A percentile compares a stretch with the other conserved stretches of the same genome.
phyloP scores from a whole-genome alignment of 1,284 basidiomycete species.

The Polyporus tsugae region DNA sequence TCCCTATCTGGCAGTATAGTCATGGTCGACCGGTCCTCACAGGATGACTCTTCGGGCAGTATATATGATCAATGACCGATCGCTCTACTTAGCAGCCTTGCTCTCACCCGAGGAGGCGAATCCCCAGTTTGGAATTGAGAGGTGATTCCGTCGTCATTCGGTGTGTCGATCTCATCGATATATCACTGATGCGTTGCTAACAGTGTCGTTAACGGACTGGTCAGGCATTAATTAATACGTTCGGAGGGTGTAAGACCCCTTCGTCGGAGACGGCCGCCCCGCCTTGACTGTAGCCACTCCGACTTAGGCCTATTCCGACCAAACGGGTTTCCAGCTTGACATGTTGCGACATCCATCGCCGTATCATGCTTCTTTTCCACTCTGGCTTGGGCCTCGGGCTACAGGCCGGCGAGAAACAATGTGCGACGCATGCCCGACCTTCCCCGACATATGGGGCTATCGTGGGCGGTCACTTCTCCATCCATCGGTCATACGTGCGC shows the following conservation, averaged over 20 bases:
- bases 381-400: background rate
- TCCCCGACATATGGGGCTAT: slow-evolving; percentile 9
- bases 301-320: background rate
- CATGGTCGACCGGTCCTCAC: slow-evolving; percentile 5
- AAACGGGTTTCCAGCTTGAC: slow-evolving; percentile 11
- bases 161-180: slow-evolving; percentile 19
- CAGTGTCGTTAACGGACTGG: slow-evolving; percentile 24
- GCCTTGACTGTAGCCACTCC: slow-evolving; percentile 5
- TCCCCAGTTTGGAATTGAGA: slow-evolving; percentile 10
- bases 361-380: slow-evolving; percentile 17
- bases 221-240: slow-evolving; percentile 8
- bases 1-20: background rate
- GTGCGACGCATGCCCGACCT: slow-evolving; percentile 14
- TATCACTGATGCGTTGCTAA: slow-evolving; percentile 31
- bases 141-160: slow-evolving; percentile 20
- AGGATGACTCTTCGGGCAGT: slow-evolving; percentile 1
- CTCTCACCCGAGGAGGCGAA: slow-evolving; percentile 8
- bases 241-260: background rate
- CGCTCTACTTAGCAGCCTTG: slow-evolving; percentile 10
- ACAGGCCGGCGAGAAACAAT: slow-evolving; percentile 8
- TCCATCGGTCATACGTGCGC: slow-evolving; percentile 2
- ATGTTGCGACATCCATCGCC: slow-evolving; percentile 10
- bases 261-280: background rate
- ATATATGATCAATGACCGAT: slow-evolving; percentile 17
- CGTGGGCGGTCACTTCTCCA: background rate